These are phyloP conservation scores for Cucumis variabilis DNA, from an alignment of 331 rosid species.

Conservation along the genomic window DNA sequence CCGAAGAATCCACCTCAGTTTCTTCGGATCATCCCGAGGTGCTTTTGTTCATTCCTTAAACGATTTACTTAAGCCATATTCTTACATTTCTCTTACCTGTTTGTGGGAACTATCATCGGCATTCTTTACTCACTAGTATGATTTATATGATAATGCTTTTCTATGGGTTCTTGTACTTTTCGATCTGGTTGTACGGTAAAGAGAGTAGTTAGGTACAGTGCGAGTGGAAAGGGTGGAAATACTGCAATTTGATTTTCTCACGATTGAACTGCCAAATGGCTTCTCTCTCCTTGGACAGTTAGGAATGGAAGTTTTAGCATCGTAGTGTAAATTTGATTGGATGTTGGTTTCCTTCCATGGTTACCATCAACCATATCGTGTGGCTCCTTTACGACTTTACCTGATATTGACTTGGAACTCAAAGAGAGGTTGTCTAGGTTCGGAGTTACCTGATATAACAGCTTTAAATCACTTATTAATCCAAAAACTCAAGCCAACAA, in stretches of 20 bases:
- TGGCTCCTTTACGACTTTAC: no score
- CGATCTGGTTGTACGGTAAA: background rate
- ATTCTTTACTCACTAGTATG: background rate
- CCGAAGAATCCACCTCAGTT: conserved; percentile 22
- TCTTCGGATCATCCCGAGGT: conserved; percentile 14
- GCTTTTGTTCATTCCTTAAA: background rate
- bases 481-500: no score
- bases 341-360: no score
- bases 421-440: no score
- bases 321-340: no score
- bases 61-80: background rate
- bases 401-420: no score
- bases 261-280: no score
- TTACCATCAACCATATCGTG: no score
- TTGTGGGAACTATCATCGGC: background rate
- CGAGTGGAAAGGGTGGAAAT: background rate
- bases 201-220: background rate
- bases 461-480: no score
- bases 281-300: no score
- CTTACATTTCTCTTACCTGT: background rate
- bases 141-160: background rate
- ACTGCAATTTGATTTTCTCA: background rate
- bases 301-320: no score
- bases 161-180: background rate
- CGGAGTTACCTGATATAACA: no score